Percentiles rank a stretch among this genome's conserved stretches.
Evolutionary conservation across 2,329 filamentous ascomycete genomes (phyloP).

Genomic region (Aspergillus hortae): DNA sequence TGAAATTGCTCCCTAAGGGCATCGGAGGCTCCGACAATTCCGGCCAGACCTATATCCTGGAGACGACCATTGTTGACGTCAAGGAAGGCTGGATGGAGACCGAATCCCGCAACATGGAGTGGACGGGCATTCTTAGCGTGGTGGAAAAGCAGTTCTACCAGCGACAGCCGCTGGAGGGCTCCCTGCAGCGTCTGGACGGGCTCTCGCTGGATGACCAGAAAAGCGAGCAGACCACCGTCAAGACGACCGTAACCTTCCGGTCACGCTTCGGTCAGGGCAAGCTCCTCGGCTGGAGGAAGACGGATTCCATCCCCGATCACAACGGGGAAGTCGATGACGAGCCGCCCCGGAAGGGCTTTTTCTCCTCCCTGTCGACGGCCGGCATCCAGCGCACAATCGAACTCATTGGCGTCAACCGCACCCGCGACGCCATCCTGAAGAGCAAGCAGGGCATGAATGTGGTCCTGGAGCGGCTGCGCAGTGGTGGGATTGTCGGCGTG

Average conservation of each 20-base stretch:
- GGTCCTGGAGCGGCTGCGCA: slow-evolving; percentile 60
- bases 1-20: slow-evolving; percentile 59
- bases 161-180: slow-evolving; percentile 37
- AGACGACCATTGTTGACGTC: slow-evolving; percentile 59
- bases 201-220: slow-evolving; percentile 36
- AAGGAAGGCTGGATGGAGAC: slow-evolving; percentile 65
- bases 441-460: slow-evolving; percentile 66
- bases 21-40: slow-evolving; percentile 56
- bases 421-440: slow-evolving; percentile 58
- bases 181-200: slow-evolving; percentile 20
- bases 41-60: slow-evolving; percentile 61
- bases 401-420: slow-evolving; percentile 58
- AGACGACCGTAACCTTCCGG: slow-evolving; percentile 59
- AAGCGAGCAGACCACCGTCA: slow-evolving; percentile 53
- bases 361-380: slow-evolving; percentile 57
- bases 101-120: slow-evolving; percentile 62
- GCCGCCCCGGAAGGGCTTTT: slow-evolving; percentile 53
- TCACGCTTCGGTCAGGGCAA: slow-evolving; percentile 59
- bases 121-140: slow-evolving; percentile 62
- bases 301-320: slow-evolving; percentile 32
- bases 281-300: slow-evolving; percentile 43
- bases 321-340: slow-evolving; percentile 47
- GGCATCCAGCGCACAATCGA: slow-evolving; percentile 63
- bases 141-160: slow-evolving; percentile 59
- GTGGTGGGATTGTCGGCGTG: slow-evolving; percentile 65